A percentile compares a stretch with the other conserved stretches of the same genome.
Evolutionary conservation across 495 filamentous ascomycete species (phyloP).

Genomic region (Ramalina intermedia): DNA sequence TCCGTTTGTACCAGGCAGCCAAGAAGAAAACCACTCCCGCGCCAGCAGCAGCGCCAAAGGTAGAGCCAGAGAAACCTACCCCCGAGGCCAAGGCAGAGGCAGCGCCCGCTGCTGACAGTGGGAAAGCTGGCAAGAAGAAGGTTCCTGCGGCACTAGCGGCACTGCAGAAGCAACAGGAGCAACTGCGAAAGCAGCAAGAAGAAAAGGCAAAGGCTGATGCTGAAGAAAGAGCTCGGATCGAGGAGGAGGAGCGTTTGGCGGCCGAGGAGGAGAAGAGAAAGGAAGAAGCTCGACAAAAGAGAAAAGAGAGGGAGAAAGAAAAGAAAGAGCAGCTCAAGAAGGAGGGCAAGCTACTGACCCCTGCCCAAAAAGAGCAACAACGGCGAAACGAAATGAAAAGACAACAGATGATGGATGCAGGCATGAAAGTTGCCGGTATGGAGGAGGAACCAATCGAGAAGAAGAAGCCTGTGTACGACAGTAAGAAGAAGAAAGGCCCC

Average conservation of each 20-base stretch:
- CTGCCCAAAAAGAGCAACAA: conserved; percentile 82
- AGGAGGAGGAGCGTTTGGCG: conserved; percentile 50
- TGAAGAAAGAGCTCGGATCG: conserved; percentile 60
- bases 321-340: conserved; percentile 89
- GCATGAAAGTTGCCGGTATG: conserved; percentile 66
- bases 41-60: conserved; percentile 35
- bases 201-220: conserved; percentile 51
- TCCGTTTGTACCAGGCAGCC: conserved; percentile 36
- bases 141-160: conserved; percentile 64
- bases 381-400: conserved; percentile 70
- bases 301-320: conserved; percentile 93
- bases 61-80: conserved; percentile 32
- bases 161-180: conserved; percentile 87
- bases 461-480: conserved; percentile 59
- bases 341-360: conserved; percentile 89
- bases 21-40: conserved; percentile 39
- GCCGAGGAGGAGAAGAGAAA: conserved; percentile 62
- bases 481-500: conserved; percentile 60
- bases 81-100: conserved; percentile 29
- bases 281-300: conserved; percentile 60
- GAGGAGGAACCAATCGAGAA: conserved; percentile 42
- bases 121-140: conserved; percentile 81
- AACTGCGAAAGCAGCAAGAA: conserved; percentile 56
- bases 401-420: conserved; percentile 86
- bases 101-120: conserved; percentile 26